Evolutionary conservation across 331 rosid genomes (phyloP).

Genomic region (Malus hybrid): DNA sequence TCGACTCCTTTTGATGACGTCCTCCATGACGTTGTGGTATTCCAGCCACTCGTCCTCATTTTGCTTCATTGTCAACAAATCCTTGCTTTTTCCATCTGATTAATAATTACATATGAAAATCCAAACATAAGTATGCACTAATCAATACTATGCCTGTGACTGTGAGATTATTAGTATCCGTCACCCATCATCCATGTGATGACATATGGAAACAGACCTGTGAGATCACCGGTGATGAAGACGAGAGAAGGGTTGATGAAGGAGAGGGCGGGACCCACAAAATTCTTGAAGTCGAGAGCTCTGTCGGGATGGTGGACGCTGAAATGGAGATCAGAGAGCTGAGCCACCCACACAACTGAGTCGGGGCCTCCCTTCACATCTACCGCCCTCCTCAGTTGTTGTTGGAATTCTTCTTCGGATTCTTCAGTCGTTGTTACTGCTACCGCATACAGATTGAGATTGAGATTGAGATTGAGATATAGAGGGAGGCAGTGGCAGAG

Average conservation of each 20-base stretch:
- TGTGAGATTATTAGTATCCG: too few relatives aligned
- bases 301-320: slow-evolving; percentile 84
- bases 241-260: slow-evolving; percentile 83
- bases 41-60: slow-evolving; percentile 90
- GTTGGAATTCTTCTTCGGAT: not conserved
- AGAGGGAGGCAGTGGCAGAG: not conserved
- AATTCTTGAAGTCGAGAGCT: slow-evolving; percentile 45
- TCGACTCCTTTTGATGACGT: slow-evolving; percentile 60
- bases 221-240: slow-evolving; percentile 91
- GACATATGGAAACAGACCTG: slow-evolving; percentile 31
- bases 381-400: slow-evolving; percentile 9
- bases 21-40: slow-evolving; percentile 50
- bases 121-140: not conserved
- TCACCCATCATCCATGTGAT: not conserved
- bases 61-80: slow-evolving; percentile 74
- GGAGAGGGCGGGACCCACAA: slow-evolving; percentile 67
- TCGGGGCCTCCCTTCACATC: slow-evolving; percentile 44
- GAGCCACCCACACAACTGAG: slow-evolving; percentile 82
- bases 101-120: not conserved
- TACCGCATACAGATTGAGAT: not conserved
- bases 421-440: not conserved
- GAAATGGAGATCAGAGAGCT: slow-evolving; percentile 96
- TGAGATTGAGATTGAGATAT: not conserved
- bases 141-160: too few relatives aligned
- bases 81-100: slow-evolving; percentile 90